A percentile compares a stretch with the other conserved stretches of the same genome.
phyloP scores from a whole-genome alignment of 2,329 filamentous ascomycete genomes.

The Hypoxylon sp. region DNA sequence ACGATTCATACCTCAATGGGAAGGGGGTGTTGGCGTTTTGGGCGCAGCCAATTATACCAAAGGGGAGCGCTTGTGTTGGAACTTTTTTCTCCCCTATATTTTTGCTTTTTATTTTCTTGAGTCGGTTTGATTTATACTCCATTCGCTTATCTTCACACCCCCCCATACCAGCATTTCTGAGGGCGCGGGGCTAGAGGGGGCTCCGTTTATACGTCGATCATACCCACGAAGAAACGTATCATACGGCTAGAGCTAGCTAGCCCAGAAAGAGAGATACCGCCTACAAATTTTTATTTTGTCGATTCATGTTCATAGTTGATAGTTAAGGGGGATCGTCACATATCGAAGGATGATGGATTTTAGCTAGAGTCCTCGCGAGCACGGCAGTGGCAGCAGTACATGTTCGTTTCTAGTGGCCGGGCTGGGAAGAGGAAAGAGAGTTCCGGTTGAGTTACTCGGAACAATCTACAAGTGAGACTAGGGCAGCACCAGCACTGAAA shows the following conservation, averaged over 20 bases:
- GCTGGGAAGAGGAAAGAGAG: slow-evolving; percentile 11
- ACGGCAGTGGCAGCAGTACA: not conserved
- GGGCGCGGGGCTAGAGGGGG: slow-evolving; percentile 15
- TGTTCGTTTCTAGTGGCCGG: slow-evolving; percentile 5
- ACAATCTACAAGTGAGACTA: not conserved
- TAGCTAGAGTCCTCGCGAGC: slow-evolving; percentile 14
- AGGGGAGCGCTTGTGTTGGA: slow-evolving; percentile 39
- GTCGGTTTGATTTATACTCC: slow-evolving; percentile 35
- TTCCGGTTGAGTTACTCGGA: not conserved
- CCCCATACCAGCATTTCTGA: slow-evolving; percentile 10
- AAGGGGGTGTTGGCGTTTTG: slow-evolving; percentile 36
- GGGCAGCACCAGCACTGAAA: not conserved
- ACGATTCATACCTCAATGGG: slow-evolving; percentile 35
- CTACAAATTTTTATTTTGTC: slow-evolving; percentile 26
- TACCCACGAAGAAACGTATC: slow-evolving; percentile 9
- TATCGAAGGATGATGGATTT: not conserved
- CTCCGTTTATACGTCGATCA: slow-evolving; percentile 9
- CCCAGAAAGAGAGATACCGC: slow-evolving; percentile 9
- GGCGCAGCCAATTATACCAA: slow-evolving; percentile 47
- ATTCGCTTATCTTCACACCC: slow-evolving; percentile 35
- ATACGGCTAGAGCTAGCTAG: slow-evolving; percentile 19
- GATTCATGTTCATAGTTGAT: slow-evolving; percentile 36
- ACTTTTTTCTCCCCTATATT: slow-evolving; percentile 15
- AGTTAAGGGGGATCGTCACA: slow-evolving; percentile 20
- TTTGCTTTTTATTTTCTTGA: slow-evolving; percentile 30